Conservation (phyloP, 1,284 basidiomycete species). For the Chondrostereum purpureum region DNA sequence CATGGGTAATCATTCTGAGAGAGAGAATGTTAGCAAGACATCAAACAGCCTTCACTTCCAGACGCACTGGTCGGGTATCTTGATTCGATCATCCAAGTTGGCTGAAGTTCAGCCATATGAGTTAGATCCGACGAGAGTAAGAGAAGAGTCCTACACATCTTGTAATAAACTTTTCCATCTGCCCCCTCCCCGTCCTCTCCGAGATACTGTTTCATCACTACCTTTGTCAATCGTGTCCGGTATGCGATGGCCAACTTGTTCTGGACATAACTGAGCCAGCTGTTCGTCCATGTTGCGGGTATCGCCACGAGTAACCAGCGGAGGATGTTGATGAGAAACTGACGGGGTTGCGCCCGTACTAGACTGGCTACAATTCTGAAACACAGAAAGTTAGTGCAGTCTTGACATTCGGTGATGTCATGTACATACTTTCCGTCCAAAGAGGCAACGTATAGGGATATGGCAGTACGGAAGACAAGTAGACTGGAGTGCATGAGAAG, state of each 20-base stretch:
- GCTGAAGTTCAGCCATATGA: constrained; percentile 35
- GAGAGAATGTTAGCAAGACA: no score
- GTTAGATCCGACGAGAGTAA: constrained; percentile 1
- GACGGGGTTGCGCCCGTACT: constrained; percentile 78
- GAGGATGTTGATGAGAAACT: constrained; percentile 82
- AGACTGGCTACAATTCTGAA: constrained; percentile 88
- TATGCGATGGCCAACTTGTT: constrained; percentile 92
- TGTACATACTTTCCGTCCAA: constrained; percentile 81
- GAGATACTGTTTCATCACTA: constrained; percentile 82
- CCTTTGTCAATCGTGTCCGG: constrained; percentile 80
- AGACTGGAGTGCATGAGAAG: constrained; percentile 85
- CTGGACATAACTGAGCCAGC: constrained; percentile 92
- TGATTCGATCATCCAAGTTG: constrained; percentile 90
- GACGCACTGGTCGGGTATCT: constrained; percentile 93
- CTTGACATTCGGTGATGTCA: constrained; percentile 5
- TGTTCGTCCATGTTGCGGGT: constrained; percentile 95
- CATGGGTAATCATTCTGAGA: constrained; percentile 85
- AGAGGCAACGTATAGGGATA: constrained; percentile 93
- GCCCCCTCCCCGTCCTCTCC: constrained; percentile 60
- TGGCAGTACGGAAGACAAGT: constrained; percentile 82
- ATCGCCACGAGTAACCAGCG: constrained; percentile 93
- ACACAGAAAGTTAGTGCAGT: constrained; percentile 1
- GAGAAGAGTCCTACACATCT: constrained; percentile 58
- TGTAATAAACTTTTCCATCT: constrained; percentile 83
- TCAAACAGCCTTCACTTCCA: no score